These are phyloP conservation scores for Yamadazyma kanchanaburiensis DNA, from an alignment of 1,139 yeast genomes.

Conservation along the genomic window DNA sequence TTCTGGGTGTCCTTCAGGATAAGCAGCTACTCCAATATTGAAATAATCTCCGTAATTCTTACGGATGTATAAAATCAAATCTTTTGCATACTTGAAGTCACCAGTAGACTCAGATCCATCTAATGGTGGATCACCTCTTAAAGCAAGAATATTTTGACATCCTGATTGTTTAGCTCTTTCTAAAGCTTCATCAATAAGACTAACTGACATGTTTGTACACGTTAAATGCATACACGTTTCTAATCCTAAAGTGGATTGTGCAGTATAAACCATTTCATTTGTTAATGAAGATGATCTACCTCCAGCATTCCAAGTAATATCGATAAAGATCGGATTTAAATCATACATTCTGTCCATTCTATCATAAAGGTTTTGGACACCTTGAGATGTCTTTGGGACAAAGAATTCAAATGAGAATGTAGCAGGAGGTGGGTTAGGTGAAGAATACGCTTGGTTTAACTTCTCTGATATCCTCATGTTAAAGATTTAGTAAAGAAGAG, in stretches of 20 bases:
- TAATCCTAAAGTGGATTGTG: constrained; percentile 88
- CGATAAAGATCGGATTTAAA: constrained; percentile 86
- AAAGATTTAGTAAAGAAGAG: no score
- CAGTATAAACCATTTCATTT: constrained; percentile 86
- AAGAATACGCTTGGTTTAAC: constrained; percentile 43
- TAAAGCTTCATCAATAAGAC: constrained; percentile 80
- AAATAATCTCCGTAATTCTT: constrained; percentile 72
- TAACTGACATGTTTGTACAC: constrained; percentile 90
- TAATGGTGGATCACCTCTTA: constrained; percentile 81
- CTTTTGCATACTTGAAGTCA: constrained; percentile 77
- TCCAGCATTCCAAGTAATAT: constrained; percentile 98
- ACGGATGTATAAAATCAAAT: constrained; percentile 76
- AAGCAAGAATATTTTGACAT: constrained; percentile 86
- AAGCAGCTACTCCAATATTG: constrained; percentile 90
- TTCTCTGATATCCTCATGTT: constrained; percentile 57
- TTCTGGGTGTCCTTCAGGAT: constrained; percentile 95
- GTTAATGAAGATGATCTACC: constrained; percentile 80
- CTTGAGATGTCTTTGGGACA: constrained; percentile 97
- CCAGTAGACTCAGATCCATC: constrained; percentile 66
- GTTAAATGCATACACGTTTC: constrained; percentile 99
- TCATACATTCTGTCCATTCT: constrained; percentile 98
- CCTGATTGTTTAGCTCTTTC: constrained; percentile 86
- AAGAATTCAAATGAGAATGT: constrained; percentile 96
- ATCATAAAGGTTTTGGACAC: constrained; percentile 92
- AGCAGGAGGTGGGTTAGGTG: constrained; percentile 47